A percentile compares a stretch with the other conserved stretches of the same genome.
Evolutionary conservation across 805 yeast genomes (phyloP).

Genomic region (Blastobotrys parvus): DNA sequence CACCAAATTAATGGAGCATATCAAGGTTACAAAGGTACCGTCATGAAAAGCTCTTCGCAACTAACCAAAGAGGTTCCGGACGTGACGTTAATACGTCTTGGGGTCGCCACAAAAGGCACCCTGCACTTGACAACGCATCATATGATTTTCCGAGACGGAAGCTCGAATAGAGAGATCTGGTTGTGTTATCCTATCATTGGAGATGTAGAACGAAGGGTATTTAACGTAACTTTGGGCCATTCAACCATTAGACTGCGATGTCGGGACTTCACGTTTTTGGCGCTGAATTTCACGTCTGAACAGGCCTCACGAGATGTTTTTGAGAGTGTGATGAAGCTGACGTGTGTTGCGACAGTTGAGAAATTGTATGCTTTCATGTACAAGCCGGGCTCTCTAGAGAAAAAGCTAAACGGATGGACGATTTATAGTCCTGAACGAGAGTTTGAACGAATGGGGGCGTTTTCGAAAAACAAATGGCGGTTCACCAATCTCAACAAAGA

Average conservation of each 20-base stretch:
- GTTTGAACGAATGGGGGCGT: constrained; percentile 61
- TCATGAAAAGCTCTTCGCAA: too few relatives aligned
- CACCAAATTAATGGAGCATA: constrained; percentile 41
- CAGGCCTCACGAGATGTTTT: constrained; percentile 59
- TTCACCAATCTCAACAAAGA: constrained; percentile 53
- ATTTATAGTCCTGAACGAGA: constrained; percentile 56
- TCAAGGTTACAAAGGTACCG: constrained; percentile 43
- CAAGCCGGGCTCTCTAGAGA: constrained; percentile 64
- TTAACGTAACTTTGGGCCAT: constrained; percentile 10
- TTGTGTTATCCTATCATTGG: constrained; percentile 80
- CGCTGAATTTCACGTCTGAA: constrained; percentile 62
- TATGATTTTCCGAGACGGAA: constrained; percentile 43
- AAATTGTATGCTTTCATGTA: constrained; percentile 78
- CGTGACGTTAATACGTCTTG: constrained; percentile 51
- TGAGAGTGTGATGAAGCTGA: constrained; percentile 59
- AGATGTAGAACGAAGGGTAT: constrained; percentile 23
- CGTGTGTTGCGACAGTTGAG: constrained; percentile 44
- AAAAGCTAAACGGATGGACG: constrained; percentile 60
- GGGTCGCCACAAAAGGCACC: constrained; percentile 46
- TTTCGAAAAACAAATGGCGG: constrained; percentile 54
- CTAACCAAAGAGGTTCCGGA: constrained; percentile 31
- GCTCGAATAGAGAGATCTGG: constrained; percentile 65
- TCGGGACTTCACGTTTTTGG: constrained; percentile 74
- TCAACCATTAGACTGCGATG: constrained; percentile 63
- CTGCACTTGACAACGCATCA: constrained; percentile 70